Base-by-base conservation (phyloP, 805 yeast species). In the Kodamaea neixiangensis region DNA sequence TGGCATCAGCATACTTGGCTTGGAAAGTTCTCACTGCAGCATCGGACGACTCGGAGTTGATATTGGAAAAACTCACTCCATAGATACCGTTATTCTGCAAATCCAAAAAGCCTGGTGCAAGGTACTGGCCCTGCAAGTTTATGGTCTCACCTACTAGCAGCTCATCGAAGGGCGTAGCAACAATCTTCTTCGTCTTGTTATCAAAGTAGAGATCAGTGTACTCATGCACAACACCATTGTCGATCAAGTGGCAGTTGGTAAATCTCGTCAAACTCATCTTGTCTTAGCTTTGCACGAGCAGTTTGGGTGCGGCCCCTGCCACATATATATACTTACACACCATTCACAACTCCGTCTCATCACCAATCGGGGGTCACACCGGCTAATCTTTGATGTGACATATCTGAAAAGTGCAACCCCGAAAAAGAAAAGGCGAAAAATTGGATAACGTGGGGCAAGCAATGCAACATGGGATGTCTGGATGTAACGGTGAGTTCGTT, bases 41-140 rank as follows among this genome's bases (percentile, higher is more conserved):
- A 10, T 59, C 67, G n/a, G 69, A 52, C 4, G 71, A 63, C 38
- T 57, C 50, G 6, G 59, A 56, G 51, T 67, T 67, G 42, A 71
- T 60, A 42, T 67, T 64, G 11, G 81, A 74, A 61, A 76, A 81
- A 53, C 81, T 82, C 54, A 80, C 67, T 2, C 85, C 86, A 53
- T 73, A 81, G 50, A 81, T 73, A 9, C 85, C 86, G 55, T 81
- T 81, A 53, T 80, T 78, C 61, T 81, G 86, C 54, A 78, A 73
- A 59, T 81, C 86, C 10, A 81, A 64, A 59, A 75, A 79, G 1
- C 86, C 86, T 0, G 86, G 85, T 0, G 83, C 75, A 31, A 81
- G 54, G 25, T 78, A 68, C 15, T 63, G 57, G 3, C 82, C 83
- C n/a, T 72, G 54, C 45, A 81, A 63, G 55, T 81, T 82, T 11